Percentiles rank a stretch among this genome's conserved stretches.
These are phyloP conservation scores for Phtheirospermum japonicum DNA, from an alignment of 257 asterid species.

Conservation along the genomic window DNA sequence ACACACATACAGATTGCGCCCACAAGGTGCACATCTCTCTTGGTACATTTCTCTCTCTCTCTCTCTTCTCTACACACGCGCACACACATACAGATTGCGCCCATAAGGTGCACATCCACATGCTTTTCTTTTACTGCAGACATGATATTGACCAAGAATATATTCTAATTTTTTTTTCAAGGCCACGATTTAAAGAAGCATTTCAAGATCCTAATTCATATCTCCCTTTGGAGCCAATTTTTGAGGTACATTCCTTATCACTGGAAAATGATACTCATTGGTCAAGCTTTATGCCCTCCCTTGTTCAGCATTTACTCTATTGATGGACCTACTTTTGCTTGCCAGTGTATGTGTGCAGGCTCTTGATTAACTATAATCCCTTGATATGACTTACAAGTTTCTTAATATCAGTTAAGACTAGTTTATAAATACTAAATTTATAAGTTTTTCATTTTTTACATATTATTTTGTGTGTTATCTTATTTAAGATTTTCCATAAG, in stretches of 20 bases:
- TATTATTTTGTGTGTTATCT: too few species aligned
- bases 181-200: conserved; percentile 95
- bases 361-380: conserved; percentile 15
- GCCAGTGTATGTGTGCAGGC: too few species aligned
- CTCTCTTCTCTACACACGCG: too few species aligned
- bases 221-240: conserved; percentile 81
- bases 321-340: conserved; percentile 20
- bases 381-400: conserved; percentile 12
- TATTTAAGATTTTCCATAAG: too few species aligned
- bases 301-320: conserved; percentile 12
- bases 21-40: too few species aligned
- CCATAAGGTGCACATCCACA: conserved; percentile 11
- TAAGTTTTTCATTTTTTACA: too few species aligned
- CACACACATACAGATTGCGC: neutral
- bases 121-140: conserved; percentile 16
- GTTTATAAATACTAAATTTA: too few species aligned
- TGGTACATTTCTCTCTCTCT: too few species aligned
- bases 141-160: conserved; percentile 13
- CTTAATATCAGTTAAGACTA: too few species aligned
- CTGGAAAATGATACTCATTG: too few species aligned
- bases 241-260: conserved; percentile 67
- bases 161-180: conserved; percentile 41
- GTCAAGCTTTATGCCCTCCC: conserved; percentile 19
- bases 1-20: too few species aligned
- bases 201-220: conserved; percentile 88